Evolutionary conservation across 208 protist species (phyloP).

Genomic region (Spongospora subterranea): DNA sequence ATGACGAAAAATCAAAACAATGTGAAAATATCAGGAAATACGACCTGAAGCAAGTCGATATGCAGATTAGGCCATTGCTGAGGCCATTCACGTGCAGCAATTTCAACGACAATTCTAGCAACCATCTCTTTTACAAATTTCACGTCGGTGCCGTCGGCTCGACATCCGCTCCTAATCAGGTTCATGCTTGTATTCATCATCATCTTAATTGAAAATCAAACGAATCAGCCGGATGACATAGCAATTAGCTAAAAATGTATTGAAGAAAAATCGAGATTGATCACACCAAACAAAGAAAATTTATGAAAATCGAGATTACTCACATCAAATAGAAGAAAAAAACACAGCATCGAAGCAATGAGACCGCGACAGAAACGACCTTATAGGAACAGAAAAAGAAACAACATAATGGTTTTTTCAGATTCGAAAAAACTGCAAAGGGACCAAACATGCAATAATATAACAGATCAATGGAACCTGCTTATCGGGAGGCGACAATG

Average conservation of each 20-base stretch:
- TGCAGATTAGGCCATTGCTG: slow-evolving; percentile 42
- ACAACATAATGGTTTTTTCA: too few species aligned
- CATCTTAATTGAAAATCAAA: background rate
- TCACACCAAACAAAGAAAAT: background rate
- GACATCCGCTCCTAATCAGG: background rate
- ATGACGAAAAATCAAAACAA: too few species aligned
- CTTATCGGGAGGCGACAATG: background rate
- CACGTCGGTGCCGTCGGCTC: background rate
- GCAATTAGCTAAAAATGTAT: too few species aligned
- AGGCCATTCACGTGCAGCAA: slow-evolving; percentile 13
- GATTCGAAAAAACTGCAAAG: too few species aligned
- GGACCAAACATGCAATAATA: too few species aligned
- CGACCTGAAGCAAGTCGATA: background rate
- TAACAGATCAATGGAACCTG: too few species aligned
- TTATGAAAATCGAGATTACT: background rate
- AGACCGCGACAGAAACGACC: too few species aligned
- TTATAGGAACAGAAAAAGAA: too few species aligned
- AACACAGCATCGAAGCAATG: too few species aligned
- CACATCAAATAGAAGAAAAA: too few species aligned
- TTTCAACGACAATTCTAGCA: background rate
- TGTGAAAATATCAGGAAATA: too few species aligned
- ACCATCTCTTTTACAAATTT: slow-evolving; percentile 13
- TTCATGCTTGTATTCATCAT: background rate
- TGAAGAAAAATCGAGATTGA: background rate
- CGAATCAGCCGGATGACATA: too few species aligned